phyloP scores from a whole-genome alignment of 345 rosid species.

The Moringa oleifera region DNA sequence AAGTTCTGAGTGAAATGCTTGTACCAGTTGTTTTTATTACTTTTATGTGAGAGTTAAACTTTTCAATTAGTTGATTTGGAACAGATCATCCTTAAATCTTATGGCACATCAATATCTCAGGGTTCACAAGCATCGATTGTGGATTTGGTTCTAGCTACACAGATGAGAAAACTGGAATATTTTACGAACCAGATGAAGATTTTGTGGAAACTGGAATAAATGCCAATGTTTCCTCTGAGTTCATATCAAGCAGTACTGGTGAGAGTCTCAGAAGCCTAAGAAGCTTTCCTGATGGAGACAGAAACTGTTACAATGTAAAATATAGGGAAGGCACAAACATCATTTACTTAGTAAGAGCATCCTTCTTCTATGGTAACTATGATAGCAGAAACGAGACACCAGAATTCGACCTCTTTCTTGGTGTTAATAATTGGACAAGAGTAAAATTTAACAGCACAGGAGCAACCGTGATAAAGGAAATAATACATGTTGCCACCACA shows the following conservation, averaged over 20 bases:
- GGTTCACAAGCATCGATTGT: constrained; percentile 29
- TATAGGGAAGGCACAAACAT: constrained; percentile 17
- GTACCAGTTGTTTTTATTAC: too few relatives aligned
- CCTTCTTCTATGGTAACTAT: constrained; percentile 27
- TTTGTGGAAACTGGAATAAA: constrained; percentile 23
- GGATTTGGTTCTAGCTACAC: constrained; percentile 11
- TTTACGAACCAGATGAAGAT: constrained; percentile 11
- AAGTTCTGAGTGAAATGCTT: too few relatives aligned
- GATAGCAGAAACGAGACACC: constrained; percentile 15
- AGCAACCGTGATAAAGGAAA: constrained; percentile 17
- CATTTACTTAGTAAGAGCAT: constrained; percentile 18
- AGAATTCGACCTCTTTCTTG: constrained; percentile 24
- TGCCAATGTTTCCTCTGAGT: constrained; percentile 14
- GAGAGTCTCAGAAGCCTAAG: constrained; percentile 15
- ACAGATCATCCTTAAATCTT: too few relatives aligned
- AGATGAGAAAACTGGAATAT: constrained; percentile 12
- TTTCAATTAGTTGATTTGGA: too few relatives aligned
- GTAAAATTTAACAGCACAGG: constrained; percentile 16
- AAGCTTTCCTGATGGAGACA: constrained; percentile 25
- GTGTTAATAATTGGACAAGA: constrained; percentile 23
- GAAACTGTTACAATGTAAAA: constrained; percentile 28
- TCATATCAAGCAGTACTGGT: too few relatives aligned
- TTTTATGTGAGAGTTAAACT: too few relatives aligned
- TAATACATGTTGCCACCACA: constrained; percentile 18
- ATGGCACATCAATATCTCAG: too few relatives aligned